Percentiles rank a stretch among this genome's conserved stretches.
phyloP scores from a whole-genome alignment of 2,329 filamentous ascomycete species.

The Arthrobotrys pseudoclavata region DNA sequence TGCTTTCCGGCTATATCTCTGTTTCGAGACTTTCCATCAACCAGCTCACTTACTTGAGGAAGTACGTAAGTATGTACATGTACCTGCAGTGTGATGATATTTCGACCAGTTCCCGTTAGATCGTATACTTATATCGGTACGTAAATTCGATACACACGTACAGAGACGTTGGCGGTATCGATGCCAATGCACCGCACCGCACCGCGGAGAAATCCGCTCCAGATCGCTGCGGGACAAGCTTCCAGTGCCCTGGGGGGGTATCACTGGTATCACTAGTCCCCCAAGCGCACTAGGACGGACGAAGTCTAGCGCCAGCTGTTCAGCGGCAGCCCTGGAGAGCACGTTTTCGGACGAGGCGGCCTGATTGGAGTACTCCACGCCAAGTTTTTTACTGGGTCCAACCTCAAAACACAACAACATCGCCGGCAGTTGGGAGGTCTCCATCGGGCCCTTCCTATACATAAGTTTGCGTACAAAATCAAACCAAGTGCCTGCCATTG shows the following conservation, averaged over 20 bases:
- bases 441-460: slow-evolving; percentile 24
- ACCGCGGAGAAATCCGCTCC: slow-evolving; percentile 22
- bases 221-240: slow-evolving; percentile 7
- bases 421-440: slow-evolving; percentile 37
- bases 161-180: too few species aligned
- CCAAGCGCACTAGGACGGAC: slow-evolving; percentile 12
- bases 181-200: background rate
- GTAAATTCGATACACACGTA: background rate
- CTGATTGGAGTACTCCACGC: slow-evolving; percentile 51
- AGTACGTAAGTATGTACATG: background rate
- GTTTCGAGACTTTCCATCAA: background rate
- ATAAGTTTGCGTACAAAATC: slow-evolving; percentile 16
- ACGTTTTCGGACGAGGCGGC: slow-evolving; percentile 48
- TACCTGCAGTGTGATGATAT: background rate
- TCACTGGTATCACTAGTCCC: background rate
- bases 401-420: slow-evolving; percentile 50
- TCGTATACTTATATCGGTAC: background rate
- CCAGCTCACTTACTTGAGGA: background rate
- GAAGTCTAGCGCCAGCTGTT: slow-evolving; percentile 1
- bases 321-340: slow-evolving; percentile 27
- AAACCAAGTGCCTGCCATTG: background rate
- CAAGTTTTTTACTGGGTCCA: slow-evolving; percentile 35
- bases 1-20: slow-evolving; percentile 17
- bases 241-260: background rate
- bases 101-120: background rate